Conservation (phyloP, 306 rosid genomes). For the Corylus americana region DNA sequence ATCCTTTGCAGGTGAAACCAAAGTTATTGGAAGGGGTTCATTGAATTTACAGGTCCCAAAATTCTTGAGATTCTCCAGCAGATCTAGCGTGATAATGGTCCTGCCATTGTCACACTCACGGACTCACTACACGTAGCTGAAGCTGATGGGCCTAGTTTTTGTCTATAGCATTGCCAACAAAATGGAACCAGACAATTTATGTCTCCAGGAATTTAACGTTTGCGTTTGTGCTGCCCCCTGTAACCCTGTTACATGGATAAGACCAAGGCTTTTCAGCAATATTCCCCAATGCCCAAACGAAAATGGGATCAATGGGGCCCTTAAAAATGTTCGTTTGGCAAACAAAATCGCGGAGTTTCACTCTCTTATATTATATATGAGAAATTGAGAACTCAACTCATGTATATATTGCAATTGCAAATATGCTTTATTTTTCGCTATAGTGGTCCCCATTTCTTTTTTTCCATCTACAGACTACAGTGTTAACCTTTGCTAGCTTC, state of each 20-base stretch:
- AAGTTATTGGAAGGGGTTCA: too few relatives aligned
- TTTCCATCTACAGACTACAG: not conserved
- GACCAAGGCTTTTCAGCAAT: not conserved
- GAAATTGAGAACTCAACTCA: too few relatives aligned
- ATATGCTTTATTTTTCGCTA: too few relatives aligned
- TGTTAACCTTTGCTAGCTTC: too few relatives aligned
- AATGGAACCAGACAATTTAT: constrained; percentile 8
- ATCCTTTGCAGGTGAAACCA: not conserved
- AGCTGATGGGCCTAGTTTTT: constrained; percentile 13
- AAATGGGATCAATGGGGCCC: not conserved
- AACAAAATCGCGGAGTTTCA: too few relatives aligned
- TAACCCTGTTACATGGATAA: constrained; percentile 4
- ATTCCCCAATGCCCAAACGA: not conserved
- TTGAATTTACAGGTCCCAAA: not conserved
- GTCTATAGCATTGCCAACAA: constrained; percentile 24
- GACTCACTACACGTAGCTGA: not conserved
- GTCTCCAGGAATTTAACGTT: constrained; percentile 4
- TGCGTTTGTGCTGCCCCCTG: constrained; percentile 10
- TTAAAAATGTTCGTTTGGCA: too few relatives aligned
- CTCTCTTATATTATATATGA: too few relatives aligned
- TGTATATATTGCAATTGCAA: too few relatives aligned
- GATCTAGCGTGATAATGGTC: constrained; percentile 3
- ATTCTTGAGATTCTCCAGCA: not conserved
- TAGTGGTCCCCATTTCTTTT: not conserved
- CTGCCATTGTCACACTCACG: not conserved